Conservation (phyloP, 2,329 filamentous ascomycete species). For the Metarhizium guizhouense region DNA sequence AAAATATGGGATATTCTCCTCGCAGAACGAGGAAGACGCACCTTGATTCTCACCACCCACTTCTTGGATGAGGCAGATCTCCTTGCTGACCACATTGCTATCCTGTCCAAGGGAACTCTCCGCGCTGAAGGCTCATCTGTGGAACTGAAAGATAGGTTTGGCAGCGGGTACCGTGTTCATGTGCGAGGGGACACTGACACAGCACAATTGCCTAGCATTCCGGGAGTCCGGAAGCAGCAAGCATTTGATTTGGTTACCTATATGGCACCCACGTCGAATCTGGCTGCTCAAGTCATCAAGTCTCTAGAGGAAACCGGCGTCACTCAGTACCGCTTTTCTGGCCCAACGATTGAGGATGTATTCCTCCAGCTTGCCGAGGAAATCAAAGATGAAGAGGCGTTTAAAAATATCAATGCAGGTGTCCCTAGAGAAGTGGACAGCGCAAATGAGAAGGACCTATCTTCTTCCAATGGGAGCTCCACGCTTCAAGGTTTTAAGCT, state of each 20-base stretch:
- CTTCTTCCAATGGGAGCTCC: constrained; percentile 9
- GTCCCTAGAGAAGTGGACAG: constrained; percentile 13
- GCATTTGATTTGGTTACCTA: constrained; percentile 68
- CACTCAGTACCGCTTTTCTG: constrained; percentile 73
- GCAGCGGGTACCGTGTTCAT: constrained; percentile 77
- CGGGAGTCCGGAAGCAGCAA: constrained; percentile 46
- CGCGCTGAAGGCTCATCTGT: constrained; percentile 79
- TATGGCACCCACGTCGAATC: constrained; percentile 56
- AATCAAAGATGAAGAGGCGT: constrained; percentile 45
- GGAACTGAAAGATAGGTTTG: constrained; percentile 72
- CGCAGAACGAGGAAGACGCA: constrained; percentile 71
- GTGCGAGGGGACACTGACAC: constrained; percentile 51
- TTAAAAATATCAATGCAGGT: constrained; percentile 14
- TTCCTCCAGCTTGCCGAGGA: constrained; percentile 83
- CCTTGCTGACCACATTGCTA: constrained; percentile 79
- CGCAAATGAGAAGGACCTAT: constrained; percentile 13
- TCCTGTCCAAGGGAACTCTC: constrained; percentile 75
- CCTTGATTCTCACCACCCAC: constrained; percentile 83
- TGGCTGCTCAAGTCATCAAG: constrained; percentile 64
- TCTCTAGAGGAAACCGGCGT: constrained; percentile 58
- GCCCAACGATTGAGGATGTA: constrained; percentile 87
- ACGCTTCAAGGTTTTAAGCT: constrained; percentile 39
- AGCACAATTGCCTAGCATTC: constrained; percentile 39
- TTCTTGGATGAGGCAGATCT: constrained; percentile 91
- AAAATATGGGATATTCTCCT: constrained; percentile 94